phyloP scores from a whole-genome alignment of 2,329 filamentous ascomycete species.

The Colletotrichum sp. region DNA sequence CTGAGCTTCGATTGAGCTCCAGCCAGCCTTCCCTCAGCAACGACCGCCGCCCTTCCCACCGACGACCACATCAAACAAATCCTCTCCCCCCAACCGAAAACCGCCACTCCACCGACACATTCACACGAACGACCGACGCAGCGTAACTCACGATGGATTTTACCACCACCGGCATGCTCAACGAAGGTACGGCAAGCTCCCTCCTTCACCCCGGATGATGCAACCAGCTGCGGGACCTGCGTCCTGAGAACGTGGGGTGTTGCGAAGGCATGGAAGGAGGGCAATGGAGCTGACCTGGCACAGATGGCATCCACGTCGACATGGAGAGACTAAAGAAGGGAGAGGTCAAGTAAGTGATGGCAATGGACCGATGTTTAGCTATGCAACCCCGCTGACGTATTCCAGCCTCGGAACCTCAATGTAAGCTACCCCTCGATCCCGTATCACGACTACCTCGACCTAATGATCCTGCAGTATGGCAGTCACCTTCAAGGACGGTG shows the following conservation, averaged over 20 bases:
- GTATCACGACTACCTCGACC: slow-evolving; percentile 17
- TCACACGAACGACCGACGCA: slow-evolving; percentile 22
- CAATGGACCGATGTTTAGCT: not conserved
- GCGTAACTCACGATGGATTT: slow-evolving; percentile 59
- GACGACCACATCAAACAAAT: slow-evolving; percentile 23
- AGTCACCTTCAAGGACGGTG: slow-evolving; percentile 97
- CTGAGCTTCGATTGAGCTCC: slow-evolving; percentile 46
- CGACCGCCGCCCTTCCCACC: slow-evolving; percentile 18
- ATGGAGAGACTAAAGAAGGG: slow-evolving; percentile 99
- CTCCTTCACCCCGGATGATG: not conserved
- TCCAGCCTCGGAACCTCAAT: slow-evolving; percentile 93
- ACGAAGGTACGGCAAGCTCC: slow-evolving; percentile 56
- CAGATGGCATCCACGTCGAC: slow-evolving; percentile 98
- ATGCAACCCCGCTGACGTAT: slow-evolving; percentile 32
- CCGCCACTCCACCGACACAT: not conserved
- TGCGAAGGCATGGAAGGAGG: not conserved
- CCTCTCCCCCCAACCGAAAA: not conserved
- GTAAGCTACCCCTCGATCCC: slow-evolving; percentile 54
- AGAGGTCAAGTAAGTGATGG: slow-evolving; percentile 86
- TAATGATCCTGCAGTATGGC: slow-evolving; percentile 75
- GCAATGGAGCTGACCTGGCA: not conserved
- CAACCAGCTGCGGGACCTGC: not conserved
- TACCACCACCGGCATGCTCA: slow-evolving; percentile 64
- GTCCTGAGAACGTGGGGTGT: not conserved
- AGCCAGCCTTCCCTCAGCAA: slow-evolving; percentile 34